phyloP scores from a whole-genome alignment of 2,329 filamentous ascomycete genomes.

The Whalleya microplaca region DNA sequence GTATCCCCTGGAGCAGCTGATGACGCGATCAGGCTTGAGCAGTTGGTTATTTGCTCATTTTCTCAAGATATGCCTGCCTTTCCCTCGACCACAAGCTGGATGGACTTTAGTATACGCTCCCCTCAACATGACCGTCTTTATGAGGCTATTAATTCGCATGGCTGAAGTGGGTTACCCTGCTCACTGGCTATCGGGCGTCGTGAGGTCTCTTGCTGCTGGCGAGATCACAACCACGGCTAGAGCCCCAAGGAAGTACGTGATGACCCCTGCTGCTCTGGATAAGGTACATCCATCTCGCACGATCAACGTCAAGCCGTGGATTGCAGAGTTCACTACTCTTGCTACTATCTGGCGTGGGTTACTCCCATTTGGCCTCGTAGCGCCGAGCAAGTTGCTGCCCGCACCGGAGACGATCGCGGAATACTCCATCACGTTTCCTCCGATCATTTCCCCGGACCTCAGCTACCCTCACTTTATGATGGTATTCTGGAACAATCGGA shows the following conservation, averaged over 20 bases:
- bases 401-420: conserved; percentile 9
- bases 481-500: conserved; percentile 19
- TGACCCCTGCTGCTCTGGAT: conserved; percentile 2
- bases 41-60: conserved; percentile 22
- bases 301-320: conserved; percentile 19
- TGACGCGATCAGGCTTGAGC: conserved; percentile 8
- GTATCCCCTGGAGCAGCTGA: conserved; percentile 8
- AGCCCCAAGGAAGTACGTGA: conserved; percentile 8
- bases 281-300: conserved; percentile 6
- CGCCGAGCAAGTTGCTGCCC: conserved; percentile 8
- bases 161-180: conserved; percentile 18
- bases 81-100: background rate
- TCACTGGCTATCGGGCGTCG: conserved; percentile 22
- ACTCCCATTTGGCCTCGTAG: conserved; percentile 8
- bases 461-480: conserved; percentile 18
- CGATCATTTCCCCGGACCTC: background rate
- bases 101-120: conserved; percentile 5
- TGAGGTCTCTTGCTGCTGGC: conserved; percentile 10
- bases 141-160: conserved; percentile 15
- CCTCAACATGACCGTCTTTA: conserved; percentile 18
- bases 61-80: conserved; percentile 24
- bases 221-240: conserved; percentile 17
- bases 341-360: conserved; percentile 14
- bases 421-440: conserved; percentile 15
- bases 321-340: conserved; percentile 21